These are phyloP conservation scores for Lithocarpus polystachyus DNA, from an alignment of 306 rosid species.

Conservation along the genomic window DNA sequence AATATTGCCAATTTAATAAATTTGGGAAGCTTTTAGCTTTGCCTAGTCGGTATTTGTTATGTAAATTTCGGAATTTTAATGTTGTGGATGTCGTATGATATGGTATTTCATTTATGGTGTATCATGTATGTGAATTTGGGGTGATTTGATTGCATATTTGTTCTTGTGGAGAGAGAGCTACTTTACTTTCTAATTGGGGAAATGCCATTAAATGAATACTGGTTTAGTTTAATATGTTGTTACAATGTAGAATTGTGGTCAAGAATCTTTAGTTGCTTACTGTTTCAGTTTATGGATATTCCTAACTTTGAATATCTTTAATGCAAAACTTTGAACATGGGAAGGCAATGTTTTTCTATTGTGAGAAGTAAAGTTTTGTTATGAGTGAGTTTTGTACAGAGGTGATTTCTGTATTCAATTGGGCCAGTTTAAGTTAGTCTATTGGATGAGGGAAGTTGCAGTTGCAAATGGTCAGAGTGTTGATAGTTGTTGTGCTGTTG, in stretches of 20 bases:
- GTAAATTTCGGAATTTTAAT: conserved; percentile 1
- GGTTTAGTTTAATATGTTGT: background rate
- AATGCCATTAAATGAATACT: background rate
- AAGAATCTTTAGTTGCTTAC: background rate
- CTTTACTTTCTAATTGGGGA: background rate
- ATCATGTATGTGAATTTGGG: conserved; percentile 1
- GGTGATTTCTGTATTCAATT: background rate
- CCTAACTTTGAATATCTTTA: conserved; percentile 4
- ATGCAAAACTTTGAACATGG: conserved; percentile 7
- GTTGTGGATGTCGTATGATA: conserved; percentile 1
- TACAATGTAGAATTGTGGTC: background rate
- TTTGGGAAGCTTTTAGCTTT: conserved; percentile 8
- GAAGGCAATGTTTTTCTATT: background rate
- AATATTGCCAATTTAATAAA: background rate
- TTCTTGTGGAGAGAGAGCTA: background rate
- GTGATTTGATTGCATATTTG: conserved; percentile 3
- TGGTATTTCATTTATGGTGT: conserved; percentile 24
- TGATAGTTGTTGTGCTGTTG: conserved; percentile 18
- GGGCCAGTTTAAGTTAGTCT: conserved; percentile 2
- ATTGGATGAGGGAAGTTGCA: conserved; percentile 16
- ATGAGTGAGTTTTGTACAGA: background rate
- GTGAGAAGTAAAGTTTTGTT: background rate
- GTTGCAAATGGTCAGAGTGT: conserved; percentile 13
- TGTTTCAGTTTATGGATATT: conserved; percentile 6
- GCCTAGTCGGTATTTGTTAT: background rate